Evolutionary conservation across 2,329 filamentous ascomycete species (phyloP).

Genomic region (Exophiala aquamarina): DNA sequence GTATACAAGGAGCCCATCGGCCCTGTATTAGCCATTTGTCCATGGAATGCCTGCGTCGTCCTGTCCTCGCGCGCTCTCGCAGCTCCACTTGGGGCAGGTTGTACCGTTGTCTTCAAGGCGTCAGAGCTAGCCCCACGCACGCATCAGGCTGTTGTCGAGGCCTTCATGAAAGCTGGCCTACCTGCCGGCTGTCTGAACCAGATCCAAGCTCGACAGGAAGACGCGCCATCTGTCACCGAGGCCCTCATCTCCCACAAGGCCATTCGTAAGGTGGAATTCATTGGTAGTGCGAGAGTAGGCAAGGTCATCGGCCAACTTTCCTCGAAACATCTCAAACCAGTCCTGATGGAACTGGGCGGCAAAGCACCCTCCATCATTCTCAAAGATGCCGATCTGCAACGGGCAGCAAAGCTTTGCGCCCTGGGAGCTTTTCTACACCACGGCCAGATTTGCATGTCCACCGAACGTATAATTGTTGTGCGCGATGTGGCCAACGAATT

Average conservation of each 20-base stretch:
- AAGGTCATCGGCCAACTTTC: constrained; percentile 63
- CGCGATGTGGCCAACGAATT: constrained; percentile 54
- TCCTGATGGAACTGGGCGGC: constrained; percentile 87
- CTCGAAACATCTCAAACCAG: constrained; percentile 72
- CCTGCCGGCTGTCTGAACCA: constrained; percentile 73
- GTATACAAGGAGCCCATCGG: constrained; percentile 7
- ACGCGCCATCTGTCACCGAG: constrained; percentile 66
- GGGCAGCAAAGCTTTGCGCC: constrained; percentile 47
- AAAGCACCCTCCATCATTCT: constrained; percentile 80
- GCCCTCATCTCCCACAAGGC: constrained; percentile 65
- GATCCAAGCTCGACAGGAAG: constrained; percentile 57
- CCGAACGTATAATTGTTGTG: constrained; percentile 70
- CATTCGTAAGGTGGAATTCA: constrained; percentile 75
- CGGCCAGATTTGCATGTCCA: constrained; percentile 84
- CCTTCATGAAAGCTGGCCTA: constrained; percentile 71
- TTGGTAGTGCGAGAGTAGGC: constrained; percentile 69
- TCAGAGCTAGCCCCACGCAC: constrained; percentile 65
- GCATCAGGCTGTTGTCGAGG: constrained; percentile 60
- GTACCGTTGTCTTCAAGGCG: constrained; percentile 72
- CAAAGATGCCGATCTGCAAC: constrained; percentile 74
- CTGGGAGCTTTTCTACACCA: constrained; percentile 45
- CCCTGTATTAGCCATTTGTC: neutral
- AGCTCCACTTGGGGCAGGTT: constrained; percentile 53
- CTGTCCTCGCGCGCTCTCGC: neutral
- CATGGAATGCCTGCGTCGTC: constrained; percentile 1